phyloP scores from a whole-genome alignment of 805 yeast species.

The Jamesozyma lodderae region DNA sequence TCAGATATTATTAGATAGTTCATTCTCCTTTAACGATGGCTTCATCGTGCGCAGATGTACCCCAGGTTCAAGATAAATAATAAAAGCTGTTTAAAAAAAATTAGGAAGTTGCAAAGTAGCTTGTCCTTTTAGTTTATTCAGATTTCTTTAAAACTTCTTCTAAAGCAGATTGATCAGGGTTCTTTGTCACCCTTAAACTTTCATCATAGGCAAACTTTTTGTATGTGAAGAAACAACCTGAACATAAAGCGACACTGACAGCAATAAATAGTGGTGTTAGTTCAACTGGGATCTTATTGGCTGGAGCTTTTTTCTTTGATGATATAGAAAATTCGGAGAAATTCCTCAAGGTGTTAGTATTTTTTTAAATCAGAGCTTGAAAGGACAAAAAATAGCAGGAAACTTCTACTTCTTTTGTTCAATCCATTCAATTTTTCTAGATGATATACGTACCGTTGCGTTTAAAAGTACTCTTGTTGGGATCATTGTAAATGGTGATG shows the following conservation, averaged over 20 bases:
- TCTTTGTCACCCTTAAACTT: conserved; percentile 38
- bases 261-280: conserved; percentile 50
- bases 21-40: too few relatives aligned
- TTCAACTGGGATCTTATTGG: conserved; percentile 41
- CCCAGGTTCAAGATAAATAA: background rate
- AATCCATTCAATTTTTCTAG: too few relatives aligned
- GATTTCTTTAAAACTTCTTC: conserved; percentile 20
- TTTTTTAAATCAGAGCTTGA: background rate
- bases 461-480: conserved; percentile 6
- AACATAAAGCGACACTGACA: conserved; percentile 43
- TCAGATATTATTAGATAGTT: too few relatives aligned
- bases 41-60: too few relatives aligned
- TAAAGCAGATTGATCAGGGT: conserved; percentile 35
- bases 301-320: conserved; percentile 31
- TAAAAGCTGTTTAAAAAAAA: too few relatives aligned
- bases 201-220: conserved; percentile 43
- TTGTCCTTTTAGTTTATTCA: conserved; percentile 4
- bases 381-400: background rate
- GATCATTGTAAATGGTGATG: conserved; percentile 5
- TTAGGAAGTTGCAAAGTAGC: too few relatives aligned
- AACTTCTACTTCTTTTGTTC: too few relatives aligned
- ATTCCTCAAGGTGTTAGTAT: too few relatives aligned
- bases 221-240: conserved; percentile 44
- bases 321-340: background rate
- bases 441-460: conserved; percentile 7